These are phyloP conservation scores for Diaporthe vaccinii DNA, from an alignment of 2,329 filamentous ascomycete genomes.

Conservation along the genomic window DNA sequence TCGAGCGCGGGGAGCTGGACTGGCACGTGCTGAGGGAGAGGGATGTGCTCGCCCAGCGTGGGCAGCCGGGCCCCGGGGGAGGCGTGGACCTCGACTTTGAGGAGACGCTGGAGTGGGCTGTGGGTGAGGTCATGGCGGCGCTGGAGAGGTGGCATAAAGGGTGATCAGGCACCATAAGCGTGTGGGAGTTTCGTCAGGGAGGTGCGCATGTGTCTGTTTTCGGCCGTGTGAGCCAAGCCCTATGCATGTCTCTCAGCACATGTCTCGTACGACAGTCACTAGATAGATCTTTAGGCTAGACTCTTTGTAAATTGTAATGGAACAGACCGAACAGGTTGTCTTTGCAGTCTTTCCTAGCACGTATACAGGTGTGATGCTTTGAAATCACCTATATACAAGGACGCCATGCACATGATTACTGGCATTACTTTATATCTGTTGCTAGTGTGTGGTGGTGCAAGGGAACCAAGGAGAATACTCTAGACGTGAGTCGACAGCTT, in stretches of 20 bases:
- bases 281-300: background rate
- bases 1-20: constrained; percentile 67
- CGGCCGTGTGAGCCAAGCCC: background rate
- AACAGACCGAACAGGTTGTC: too few relatives aligned
- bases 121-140: constrained; percentile 69
- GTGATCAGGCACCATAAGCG: background rate
- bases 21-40: constrained; percentile 53
- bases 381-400: too few relatives aligned
- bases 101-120: constrained; percentile 76
- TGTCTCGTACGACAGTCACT: background rate
- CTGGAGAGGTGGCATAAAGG: constrained; percentile 49
- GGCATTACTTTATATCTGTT: constrained; percentile 15
- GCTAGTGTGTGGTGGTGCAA: background rate
- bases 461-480: constrained; percentile 7
- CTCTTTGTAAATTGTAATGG: too few relatives aligned
- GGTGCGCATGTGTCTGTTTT: background rate
- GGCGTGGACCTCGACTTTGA: constrained; percentile 73
- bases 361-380: background rate
- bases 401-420: background rate
- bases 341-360: background rate
- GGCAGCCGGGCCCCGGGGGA: constrained; percentile 48
- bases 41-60: constrained; percentile 64
- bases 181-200: background rate
- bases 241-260: background rate
- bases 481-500: constrained; percentile 19